Percentiles rank a stretch among this genome's conserved stretches.
These are phyloP conservation scores for Rhodotorula sp. DNA, from an alignment of 1,284 basidiomycete genomes.

Conservation along the genomic window DNA sequence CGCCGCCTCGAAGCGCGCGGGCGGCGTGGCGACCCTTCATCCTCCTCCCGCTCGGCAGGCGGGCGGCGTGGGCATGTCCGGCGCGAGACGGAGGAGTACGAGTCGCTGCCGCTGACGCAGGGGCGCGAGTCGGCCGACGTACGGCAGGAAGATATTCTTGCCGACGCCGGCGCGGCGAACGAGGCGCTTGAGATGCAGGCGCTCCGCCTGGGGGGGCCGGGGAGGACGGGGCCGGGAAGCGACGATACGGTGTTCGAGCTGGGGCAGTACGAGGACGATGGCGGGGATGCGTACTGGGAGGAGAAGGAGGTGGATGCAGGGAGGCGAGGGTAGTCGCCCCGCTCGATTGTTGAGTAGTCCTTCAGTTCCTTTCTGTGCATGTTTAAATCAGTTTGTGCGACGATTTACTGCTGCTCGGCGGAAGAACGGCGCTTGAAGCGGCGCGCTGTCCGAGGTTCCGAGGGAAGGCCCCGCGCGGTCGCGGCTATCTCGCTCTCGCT, in stretches of 20 bases:
- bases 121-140: not conserved
- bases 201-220: not conserved
- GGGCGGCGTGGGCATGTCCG: not conserved
- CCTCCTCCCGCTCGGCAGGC: not conserved
- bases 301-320: slow-evolving; percentile 9
- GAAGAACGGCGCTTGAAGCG: no score
- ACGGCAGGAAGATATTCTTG: not conserved
- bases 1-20: not conserved
- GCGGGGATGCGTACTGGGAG: slow-evolving; percentile 32
- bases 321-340: not conserved
- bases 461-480: not conserved
- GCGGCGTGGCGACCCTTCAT: not conserved
- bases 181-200: slow-evolving; percentile 2
- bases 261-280: slow-evolving; percentile 33
- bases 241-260: slow-evolving; percentile 36
- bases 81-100: slow-evolving; percentile 9
- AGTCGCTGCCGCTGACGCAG: slow-evolving; percentile 22
- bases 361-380: no score
- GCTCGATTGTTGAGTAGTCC: no score
- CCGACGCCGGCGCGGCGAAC: not conserved
- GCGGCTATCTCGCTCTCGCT: not conserved
- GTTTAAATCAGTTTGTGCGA: no score
- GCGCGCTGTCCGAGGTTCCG: no score
- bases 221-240: not conserved
- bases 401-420: no score